Evolutionary conservation across 441 rosid genomes (phyloP), one percentile per base, ranked within the genome.

Genomic region (Syzygium syzygioides): DNA sequence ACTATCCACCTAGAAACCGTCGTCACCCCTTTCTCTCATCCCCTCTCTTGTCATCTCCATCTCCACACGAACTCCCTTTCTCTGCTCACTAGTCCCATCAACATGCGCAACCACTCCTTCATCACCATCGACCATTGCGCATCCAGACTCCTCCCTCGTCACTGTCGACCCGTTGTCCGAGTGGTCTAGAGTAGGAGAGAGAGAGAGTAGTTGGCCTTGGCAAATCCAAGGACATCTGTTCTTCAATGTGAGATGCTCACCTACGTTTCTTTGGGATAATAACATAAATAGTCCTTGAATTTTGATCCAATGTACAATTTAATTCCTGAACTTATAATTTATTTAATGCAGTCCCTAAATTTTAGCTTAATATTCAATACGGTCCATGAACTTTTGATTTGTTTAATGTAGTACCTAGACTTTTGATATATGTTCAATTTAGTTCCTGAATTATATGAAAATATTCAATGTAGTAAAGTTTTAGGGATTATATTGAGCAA

Each of bases 251-350:
- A 28, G 9, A 60, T 60, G 68, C 28, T 60, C 32, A 60, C 18
- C 18, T 13, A 2, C 18, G 13, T 60, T 55, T 13, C 66, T 60
- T 28, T 60, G 48, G 2, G 48, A 45, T 45, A 45, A 7, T 45
- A 2, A 45, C 0, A 45, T 2, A 45, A 45, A 45, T 2, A 7
- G 48, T 45, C 2, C 1, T 45, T 45, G 48, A 45, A 45, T 0
- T 7, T 45, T 45, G 9, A 45, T 2, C 2, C 9, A 45, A 45
- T 45, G 0, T 45, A 45, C 0, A 45, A 45, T 45, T 45, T 45
- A 9, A 1, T 45, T 2, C 9, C 1, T 45, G 9, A 45, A 45
- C 9, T 45, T 45, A 45, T 45, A 45, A 45, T 45, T 45, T 45
- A 0, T 45, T 45, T 2, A 7, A 45, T 45, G 9, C 2, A 45